Evolutionary conservation across 2,329 filamentous ascomycete genomes (phyloP), one percentile per base, ranked within the genome.

Genomic region (Stagonosporopsis vannaccii): DNA sequence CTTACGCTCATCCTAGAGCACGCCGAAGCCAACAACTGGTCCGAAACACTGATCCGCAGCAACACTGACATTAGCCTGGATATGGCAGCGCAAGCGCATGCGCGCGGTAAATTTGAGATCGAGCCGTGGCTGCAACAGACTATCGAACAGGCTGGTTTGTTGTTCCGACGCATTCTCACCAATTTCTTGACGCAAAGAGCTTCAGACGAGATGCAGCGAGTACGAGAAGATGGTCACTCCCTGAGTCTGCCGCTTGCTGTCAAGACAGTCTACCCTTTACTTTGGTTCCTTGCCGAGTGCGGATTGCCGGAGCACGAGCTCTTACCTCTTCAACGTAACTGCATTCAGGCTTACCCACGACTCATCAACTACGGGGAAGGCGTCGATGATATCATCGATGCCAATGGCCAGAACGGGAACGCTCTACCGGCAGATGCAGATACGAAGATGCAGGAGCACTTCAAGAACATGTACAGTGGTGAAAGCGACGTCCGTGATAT

Each of bases 291-390:
- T 28, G 85, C 58, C 81, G 85, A 76, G 77, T 74, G 70, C 37
- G 82, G 54, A 80, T 84, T 62, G 73, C 86, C 52, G 75, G 85
- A 86, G 48, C 83, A 89, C 46, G 89, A 94, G 49, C 82, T 97
- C 22, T 91, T 95, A 45, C 80, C 87, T 13, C 85, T 97, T 25
- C 93, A 97, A 77, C 86, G 94, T 28, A 86, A 88, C 49, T 97
- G 93, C 74, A 92, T 99, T 60, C 93, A 93, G 53, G 89, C 90
- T 1, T 99, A 98, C 68, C 96, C 95, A 7, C 86, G 95, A 39
- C 80, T 99, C 26, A 97, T 99, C 80, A 99, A 99, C 70, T 98
- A 97, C 66, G 93, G 92, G 2, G 91, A 96, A 76, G 92, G 91
- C 4, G 93, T 90, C 60, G 92, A 99, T 75, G 90, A 95, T 54